These are phyloP conservation scores for Yarrowia sp. DNA, from an alignment of 805 yeast species.

Conservation along the genomic window DNA sequence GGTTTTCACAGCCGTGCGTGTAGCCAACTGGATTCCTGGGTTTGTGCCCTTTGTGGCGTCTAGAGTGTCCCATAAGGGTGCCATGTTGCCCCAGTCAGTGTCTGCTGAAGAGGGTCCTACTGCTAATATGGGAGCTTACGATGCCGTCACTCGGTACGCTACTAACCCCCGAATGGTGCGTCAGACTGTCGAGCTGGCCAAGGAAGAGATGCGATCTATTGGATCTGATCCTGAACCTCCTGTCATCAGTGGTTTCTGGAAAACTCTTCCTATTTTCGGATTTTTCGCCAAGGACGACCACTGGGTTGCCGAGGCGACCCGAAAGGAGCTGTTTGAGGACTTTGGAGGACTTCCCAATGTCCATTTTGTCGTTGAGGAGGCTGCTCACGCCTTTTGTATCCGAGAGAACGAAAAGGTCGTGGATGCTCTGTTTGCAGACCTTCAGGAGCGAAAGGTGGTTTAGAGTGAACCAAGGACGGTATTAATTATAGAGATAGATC, in stretches of 20 bases:
- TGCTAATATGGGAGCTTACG: slow-evolving; percentile 3
- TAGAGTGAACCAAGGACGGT: background rate
- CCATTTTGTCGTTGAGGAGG: slow-evolving; percentile 40
- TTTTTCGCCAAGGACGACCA: slow-evolving; percentile 59
- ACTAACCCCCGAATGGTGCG: slow-evolving; percentile 47
- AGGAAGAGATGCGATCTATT: slow-evolving; percentile 57
- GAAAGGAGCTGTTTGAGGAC: slow-evolving; percentile 44
- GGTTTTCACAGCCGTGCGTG: slow-evolving; percentile 10
- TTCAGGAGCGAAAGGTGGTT: background rate
- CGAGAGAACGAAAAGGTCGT: slow-evolving; percentile 51
- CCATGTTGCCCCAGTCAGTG: background rate
- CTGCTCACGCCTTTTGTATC: slow-evolving; percentile 62
- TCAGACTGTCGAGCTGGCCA: slow-evolving; percentile 57
- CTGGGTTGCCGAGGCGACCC: slow-evolving; percentile 60
- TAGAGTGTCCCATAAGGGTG: slow-evolving; percentile 1
- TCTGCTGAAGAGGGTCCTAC: background rate
- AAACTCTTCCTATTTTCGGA: slow-evolving; percentile 51
- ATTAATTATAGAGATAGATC: background rate
- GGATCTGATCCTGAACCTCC: slow-evolving; percentile 40
- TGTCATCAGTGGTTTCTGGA: slow-evolving; percentile 47
- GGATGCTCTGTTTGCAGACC: slow-evolving; percentile 27
- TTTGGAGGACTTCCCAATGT: slow-evolving; percentile 40
- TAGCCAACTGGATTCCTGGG: slow-evolving; percentile 26
- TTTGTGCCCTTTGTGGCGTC: slow-evolving; percentile 35
- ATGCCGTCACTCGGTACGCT: slow-evolving; percentile 47